Base-by-base conservation (phyloP, 148 eudicot species). In the Cornus florida region DNA sequence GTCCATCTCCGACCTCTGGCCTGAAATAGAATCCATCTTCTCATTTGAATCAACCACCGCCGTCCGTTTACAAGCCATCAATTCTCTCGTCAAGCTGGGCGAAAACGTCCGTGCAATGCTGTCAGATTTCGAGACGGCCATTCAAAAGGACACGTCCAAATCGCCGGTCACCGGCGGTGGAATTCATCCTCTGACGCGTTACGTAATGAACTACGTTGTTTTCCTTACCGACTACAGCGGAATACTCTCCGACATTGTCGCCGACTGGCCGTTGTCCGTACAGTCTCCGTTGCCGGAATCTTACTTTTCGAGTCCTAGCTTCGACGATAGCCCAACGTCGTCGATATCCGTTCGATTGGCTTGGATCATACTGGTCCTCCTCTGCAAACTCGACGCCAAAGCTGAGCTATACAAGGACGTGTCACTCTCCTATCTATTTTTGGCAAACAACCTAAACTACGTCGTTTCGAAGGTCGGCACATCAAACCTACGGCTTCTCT, bases 361-460 rank as follows among this genome's bases (percentile, higher is more conserved):
- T 1, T 89, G 91, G 91, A 48, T 86, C 10, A 67, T 86, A n/a
- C 84, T 89, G 7, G 83, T 86, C 38, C 72, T 89, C 32, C 83
- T 89, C 5, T 89, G 91, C 65, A 89, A 84, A 48, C 82, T 89
- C 56, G 88, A 89, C 76, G 77, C 67, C 65, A 85, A 85, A 48
- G 88, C 83, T 19, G 81, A 11, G 69, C 75, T 75, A 2, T 89
- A 84, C 82, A 70, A 85, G 14, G 89, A 89, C 85, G 88, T 84
- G 50, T 69, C 89, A 0, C 74, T 84, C 20, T 79, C 91, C 2
- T 89, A 89, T 39, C 75, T 89, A 33, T 89, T 89, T 59, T 39
- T 89, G 14, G 89, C 88, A 0, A 89, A 89, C 84, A 89, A 89
- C 71, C 28, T 89, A 57, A 89, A 86, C 87, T 89, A 89, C 81